Base-by-base conservation (phyloP, 2,329 filamentous ascomycete genomes). In the Pseudogymnoascus sp. region DNA sequence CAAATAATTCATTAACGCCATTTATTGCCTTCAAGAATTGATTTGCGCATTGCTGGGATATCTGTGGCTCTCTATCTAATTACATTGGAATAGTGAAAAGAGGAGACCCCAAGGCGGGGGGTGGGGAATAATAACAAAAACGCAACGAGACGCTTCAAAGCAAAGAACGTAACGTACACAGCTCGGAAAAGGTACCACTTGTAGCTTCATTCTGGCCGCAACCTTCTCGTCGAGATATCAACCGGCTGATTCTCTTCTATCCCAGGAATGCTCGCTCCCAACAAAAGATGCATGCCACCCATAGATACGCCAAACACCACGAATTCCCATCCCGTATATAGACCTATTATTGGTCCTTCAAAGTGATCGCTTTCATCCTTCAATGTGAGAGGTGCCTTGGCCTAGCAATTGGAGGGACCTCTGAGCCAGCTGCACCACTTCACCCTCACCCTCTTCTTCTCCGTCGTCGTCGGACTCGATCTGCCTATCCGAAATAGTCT, bases 341-440 rank as follows among this genome's bases (percentile, higher is more conserved):
- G 68, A 71, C 45, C 45, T 8, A 39, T n/a, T 39, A 52, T 31
- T 52, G 45, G 45, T 52, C 45, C 45, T 27, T 52, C 45, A 52
- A 52, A 52, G 27, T 31, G 45, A 52, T 18, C 27, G 15, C 27
- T 9, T 52, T 79, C 67, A 94, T 40, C 89, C 89, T 74, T 96
- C 91, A 66, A 94, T 90, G 67, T 95, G 87, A 58, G 87, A 81
- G 63, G 78, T 83, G 70, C 82, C 86, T 73, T 90, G 88, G 59
- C 89, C 90, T 35, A 96, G 78, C 3, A 96, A 82, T 75, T 97
- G 93, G 40, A 97, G 81, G 73, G 92, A 97, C 69, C 92, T 85
- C 71, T 93, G 89, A 25, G 94, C 93, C 68, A 99, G 83, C 67
- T 87, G 92, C 66, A 97, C 90, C 48, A 97, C 92, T 74, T 97